phyloP scores from a whole-genome alignment of 352 stramenopile genomes.

The Pythium coloratum region DNA sequence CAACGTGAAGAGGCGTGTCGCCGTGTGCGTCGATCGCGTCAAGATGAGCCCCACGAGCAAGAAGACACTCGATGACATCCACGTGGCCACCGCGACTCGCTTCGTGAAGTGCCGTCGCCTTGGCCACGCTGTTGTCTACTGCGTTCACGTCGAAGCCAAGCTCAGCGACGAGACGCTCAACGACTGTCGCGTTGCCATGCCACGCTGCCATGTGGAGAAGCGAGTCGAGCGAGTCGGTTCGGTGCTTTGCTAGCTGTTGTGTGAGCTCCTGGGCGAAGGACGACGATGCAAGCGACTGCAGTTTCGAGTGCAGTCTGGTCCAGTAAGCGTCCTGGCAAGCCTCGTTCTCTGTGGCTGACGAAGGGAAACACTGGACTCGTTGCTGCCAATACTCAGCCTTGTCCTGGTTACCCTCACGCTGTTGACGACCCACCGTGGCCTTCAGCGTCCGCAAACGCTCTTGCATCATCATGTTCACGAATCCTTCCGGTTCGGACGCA shows the following conservation, averaged over 20 bases:
- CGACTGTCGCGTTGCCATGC: constrained; percentile 32
- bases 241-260: not conserved
- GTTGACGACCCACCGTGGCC: not conserved
- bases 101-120: constrained; percentile 55
- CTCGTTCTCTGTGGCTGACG: not conserved
- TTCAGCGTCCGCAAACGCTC: constrained; percentile 10
- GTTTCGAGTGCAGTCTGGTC: constrained; percentile 8
- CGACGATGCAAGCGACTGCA: not conserved
- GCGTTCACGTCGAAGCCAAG: constrained; percentile 45
- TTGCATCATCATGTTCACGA: constrained; percentile 19
- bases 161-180: constrained; percentile 24
- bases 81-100: constrained; percentile 49
- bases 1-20: constrained; percentile 56
- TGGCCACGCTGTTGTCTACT: constrained; percentile 46
- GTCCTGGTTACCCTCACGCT: not conserved
- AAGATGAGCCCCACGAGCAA: constrained; percentile 42
- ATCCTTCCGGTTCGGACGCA: constrained; percentile 3
- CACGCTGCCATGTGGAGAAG: constrained; percentile 56
- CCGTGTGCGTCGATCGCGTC: constrained; percentile 40
- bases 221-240: constrained; percentile 38
- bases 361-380: constrained; percentile 3
- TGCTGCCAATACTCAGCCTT: constrained; percentile 10
- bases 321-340: constrained; percentile 16
- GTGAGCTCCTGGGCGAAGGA: constrained; percentile 9
- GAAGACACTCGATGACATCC: constrained; percentile 34